Base-by-base conservation (phyloP, 352 stramenopile genomes). In the Pythium pectinolyticum region DNA sequence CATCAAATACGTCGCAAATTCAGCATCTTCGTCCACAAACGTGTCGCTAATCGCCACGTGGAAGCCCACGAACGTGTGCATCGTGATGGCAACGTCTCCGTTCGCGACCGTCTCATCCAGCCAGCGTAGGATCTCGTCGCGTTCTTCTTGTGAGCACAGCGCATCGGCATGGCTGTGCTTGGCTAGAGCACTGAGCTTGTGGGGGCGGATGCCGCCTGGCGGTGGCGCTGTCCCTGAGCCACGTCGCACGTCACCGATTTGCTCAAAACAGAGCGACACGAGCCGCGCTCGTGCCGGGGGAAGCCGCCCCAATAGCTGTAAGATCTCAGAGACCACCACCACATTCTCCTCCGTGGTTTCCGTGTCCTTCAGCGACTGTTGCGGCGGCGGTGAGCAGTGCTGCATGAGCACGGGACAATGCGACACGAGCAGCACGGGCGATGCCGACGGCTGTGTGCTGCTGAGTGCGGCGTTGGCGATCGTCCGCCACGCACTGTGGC, bases 1-100 rank as follows among this genome's bases (percentile, higher is more conserved):
- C 74, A 88, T 72, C 9, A 92, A 54, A 49, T 78, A 88, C 10
- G 67, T 62, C 3, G 87, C 66, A 43, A 89, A 92, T 46, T 86
- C 76, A 1, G 78, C 81, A 27, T 92, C 83, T 62, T 89, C 77
- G 0, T 65, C 43, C 5, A 49, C 52, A 47, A 73, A 83, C 17
- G 22, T 56, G 46, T 92, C 81, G 46, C 78, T 92, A 12, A 74
- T 61, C n/a, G 27, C 0, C 3, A 70, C 27, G 45, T 92, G 83
- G 41, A 88, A 88, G 17, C 61, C 31, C 22, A 85, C 49, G 25
- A 89, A 85, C 7, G 61, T 67, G 3, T 65, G 50, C 20, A 83
- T 58, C 0, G 74, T 71, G 19, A 90, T 54, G 3, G 54, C 34
- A 1, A 14, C 24, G 0, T 50, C 31, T 30, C 53, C 34, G 31